Evolutionary conservation across 148 eudicot genomes (phyloP).

Genomic region (Pharnaceum exiguum): DNA sequence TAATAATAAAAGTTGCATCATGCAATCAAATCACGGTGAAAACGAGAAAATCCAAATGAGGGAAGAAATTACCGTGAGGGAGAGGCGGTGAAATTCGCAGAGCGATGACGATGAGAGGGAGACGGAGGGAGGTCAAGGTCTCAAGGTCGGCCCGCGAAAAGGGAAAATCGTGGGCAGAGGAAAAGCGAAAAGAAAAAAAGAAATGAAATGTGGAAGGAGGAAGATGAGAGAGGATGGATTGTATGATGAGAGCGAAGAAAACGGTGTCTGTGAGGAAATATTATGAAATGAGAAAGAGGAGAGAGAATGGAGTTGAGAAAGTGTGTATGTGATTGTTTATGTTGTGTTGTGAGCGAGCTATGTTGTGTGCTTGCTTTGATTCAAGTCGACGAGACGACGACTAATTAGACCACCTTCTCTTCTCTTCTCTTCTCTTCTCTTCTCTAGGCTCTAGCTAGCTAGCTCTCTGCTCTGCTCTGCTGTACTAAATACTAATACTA

Average conservation of each 20-base stretch:
- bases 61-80: slow-evolving; percentile 10
- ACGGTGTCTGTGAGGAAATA: slow-evolving; percentile 11
- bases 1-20: not conserved
- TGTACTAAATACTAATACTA: too few species aligned
- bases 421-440: too few species aligned
- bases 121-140: slow-evolving; percentile 10
- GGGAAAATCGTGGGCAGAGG: not conserved
- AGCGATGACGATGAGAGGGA: slow-evolving; percentile 11
- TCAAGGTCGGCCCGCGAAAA: slow-evolving; percentile 15
- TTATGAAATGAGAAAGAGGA: slow-evolving; percentile 12
- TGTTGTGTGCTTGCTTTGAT: too few species aligned
- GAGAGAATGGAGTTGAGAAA: not conserved
- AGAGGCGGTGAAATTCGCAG: slow-evolving; percentile 20
- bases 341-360: too few species aligned
- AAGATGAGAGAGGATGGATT: not conserved
- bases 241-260: slow-evolving; percentile 15
- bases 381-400: too few species aligned
- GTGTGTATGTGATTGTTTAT: too few species aligned
- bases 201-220: not conserved
- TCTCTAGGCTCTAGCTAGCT: too few species aligned
- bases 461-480: too few species aligned
- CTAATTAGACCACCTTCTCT: too few species aligned
- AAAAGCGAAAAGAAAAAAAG: not conserved
- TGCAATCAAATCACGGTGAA: not conserved
- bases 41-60: not conserved